phyloP scores from a whole-genome alignment of 2,329 filamentous ascomycete genomes.

The Sarocladium kiliense region DNA sequence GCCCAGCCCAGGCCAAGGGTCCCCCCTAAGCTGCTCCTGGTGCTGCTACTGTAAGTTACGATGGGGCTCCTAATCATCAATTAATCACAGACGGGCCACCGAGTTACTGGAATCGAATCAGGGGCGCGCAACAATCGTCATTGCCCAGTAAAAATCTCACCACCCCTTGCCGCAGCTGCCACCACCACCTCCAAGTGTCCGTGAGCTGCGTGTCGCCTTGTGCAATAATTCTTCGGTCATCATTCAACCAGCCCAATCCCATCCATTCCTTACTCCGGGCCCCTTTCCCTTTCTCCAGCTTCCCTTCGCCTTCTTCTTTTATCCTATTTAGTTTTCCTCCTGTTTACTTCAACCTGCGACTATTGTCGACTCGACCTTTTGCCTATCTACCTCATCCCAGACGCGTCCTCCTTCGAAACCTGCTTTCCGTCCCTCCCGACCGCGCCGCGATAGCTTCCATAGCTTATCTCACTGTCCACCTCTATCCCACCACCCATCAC shows the following conservation, averaged over 20 bases:
- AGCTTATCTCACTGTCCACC: background rate
- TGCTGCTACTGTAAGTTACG: too few relatives aligned
- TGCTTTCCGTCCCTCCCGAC: constrained; percentile 1
- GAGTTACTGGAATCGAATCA: background rate
- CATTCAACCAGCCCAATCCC: background rate
- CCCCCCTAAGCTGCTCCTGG: background rate
- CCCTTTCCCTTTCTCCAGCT: background rate
- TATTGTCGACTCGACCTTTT: too few relatives aligned
- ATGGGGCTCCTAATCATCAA: too few relatives aligned
- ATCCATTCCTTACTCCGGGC: background rate
- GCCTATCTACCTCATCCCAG: too few relatives aligned
- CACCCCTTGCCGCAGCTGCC: background rate
- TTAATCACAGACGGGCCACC: background rate
- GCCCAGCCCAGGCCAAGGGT: too few relatives aligned
- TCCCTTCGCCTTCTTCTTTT: background rate
- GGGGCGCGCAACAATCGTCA: background rate
- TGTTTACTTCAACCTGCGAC: background rate
- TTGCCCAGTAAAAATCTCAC: constrained; percentile 1
- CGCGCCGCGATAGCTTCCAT: constrained; percentile 4
- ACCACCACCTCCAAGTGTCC: background rate
- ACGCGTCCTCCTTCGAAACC: background rate
- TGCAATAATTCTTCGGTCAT: background rate
- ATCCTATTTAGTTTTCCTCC: background rate
- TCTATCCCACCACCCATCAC: background rate
- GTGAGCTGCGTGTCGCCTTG: background rate